These are phyloP conservation scores for Fusarium musae DNA, from an alignment of 2,329 filamentous ascomycete species.

Conservation along the genomic window DNA sequence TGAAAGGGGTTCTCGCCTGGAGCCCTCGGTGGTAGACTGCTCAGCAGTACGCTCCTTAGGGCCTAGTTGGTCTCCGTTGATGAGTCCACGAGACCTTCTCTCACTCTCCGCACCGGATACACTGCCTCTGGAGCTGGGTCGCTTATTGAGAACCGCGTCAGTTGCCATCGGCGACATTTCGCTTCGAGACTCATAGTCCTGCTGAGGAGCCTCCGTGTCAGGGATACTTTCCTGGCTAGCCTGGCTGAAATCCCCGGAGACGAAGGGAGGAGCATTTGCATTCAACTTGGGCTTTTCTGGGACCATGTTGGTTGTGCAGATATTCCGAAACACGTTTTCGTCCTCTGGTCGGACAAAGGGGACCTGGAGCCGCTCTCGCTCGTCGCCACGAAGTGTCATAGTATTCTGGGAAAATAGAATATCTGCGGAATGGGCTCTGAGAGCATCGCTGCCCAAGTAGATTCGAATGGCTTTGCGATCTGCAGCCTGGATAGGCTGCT, in stretches of 20 bases:
- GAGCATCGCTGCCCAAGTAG: constrained; percentile 88
- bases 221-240: constrained; percentile 30
- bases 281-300: constrained; percentile 70
- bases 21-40: constrained; percentile 44
- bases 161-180: constrained; percentile 52
- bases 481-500: constrained; percentile 50
- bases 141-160: constrained; percentile 50
- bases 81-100: constrained; percentile 46
- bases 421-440: constrained; percentile 88
- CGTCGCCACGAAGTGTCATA: constrained; percentile 86
- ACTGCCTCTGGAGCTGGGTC: constrained; percentile 49
- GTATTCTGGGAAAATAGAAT: constrained; percentile 92
- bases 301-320: constrained; percentile 71
- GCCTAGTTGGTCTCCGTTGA: constrained; percentile 35
- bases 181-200: constrained; percentile 42
- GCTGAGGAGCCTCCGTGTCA: constrained; percentile 30
- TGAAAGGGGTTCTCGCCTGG: constrained; percentile 60
- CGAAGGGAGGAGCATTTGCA: constrained; percentile 58
- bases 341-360: constrained; percentile 94
- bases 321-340: constrained; percentile 80
- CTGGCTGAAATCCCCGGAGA: constrained; percentile 50
- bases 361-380: constrained; percentile 86
- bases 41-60: constrained; percentile 42
- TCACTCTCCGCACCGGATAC: constrained; percentile 58
- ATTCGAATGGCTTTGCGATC: constrained; percentile 77